Percentiles rank a stretch among this genome's conserved stretches.
phyloP scores from a whole-genome alignment of 1,139 yeast genomes.

The Pichia sp. region DNA sequence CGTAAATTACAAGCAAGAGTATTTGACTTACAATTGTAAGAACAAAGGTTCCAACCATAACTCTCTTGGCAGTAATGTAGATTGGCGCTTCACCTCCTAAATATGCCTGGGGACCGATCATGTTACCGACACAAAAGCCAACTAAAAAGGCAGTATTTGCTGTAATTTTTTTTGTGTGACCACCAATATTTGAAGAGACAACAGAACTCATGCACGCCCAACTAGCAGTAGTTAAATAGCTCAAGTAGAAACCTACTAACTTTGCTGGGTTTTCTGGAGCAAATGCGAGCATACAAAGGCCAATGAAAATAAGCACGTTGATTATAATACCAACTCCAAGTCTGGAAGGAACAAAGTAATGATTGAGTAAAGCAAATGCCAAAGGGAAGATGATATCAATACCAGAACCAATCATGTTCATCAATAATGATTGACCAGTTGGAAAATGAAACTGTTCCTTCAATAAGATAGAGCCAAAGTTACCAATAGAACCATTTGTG shows the following conservation, averaged over 20 bases:
- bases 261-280: constrained; percentile 33
- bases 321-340: constrained; percentile 18
- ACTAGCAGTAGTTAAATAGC: constrained; percentile 38
- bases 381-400: constrained; percentile 34
- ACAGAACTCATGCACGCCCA: constrained; percentile 42
- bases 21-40: constrained; percentile 25
- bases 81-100: constrained; percentile 40
- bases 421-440: constrained; percentile 29
- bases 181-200: constrained; percentile 56
- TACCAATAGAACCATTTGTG: constrained; percentile 38
- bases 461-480: constrained; percentile 29
- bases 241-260: constrained; percentile 43
- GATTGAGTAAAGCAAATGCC: constrained; percentile 6
- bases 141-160: constrained; percentile 56
- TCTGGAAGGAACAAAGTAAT: background rate
- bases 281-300: constrained; percentile 48
- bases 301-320: constrained; percentile 41
- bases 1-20: background rate
- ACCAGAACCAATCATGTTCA: constrained; percentile 36
- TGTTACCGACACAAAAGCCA: constrained; percentile 58
- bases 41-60: constrained; percentile 40
- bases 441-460: constrained; percentile 21
- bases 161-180: constrained; percentile 40
- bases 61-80: constrained; percentile 43
- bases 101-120: constrained; percentile 54